Conservation (phyloP, 2,329 filamentous ascomycete species). For the Colletotrichum siamense region DNA sequence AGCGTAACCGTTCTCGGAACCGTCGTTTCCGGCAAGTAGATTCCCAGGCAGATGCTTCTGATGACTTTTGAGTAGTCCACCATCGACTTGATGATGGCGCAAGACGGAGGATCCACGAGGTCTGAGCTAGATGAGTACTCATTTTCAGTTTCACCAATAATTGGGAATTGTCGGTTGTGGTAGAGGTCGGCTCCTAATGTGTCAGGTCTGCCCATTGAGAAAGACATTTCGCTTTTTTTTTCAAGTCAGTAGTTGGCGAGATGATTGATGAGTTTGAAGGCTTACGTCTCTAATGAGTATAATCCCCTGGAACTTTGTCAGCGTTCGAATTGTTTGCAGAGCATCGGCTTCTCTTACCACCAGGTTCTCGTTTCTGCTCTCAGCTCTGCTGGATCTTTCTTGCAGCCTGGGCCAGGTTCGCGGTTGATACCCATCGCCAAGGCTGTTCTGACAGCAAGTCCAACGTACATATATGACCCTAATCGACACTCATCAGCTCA, state of each 20-base stretch:
- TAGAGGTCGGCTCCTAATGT: conserved; percentile 53
- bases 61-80: conserved; percentile 32
- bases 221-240: conserved; percentile 46
- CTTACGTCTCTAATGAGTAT: conserved; percentile 49
- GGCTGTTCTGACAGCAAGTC: conserved; percentile 50
- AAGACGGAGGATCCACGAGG: conserved; percentile 29
- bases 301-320: conserved; percentile 37
- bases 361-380: conserved; percentile 48
- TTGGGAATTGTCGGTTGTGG: conserved; percentile 45
- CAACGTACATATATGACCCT: conserved; percentile 53
- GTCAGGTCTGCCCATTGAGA: conserved; percentile 52
- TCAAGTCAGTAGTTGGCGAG: background rate
- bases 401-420: conserved; percentile 34
- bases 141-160: conserved; percentile 22
- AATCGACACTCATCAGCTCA: background rate
- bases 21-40: conserved; percentile 27
- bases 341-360: conserved; percentile 39
- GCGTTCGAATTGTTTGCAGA: background rate
- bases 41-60: conserved; percentile 27
- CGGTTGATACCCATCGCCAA: conserved; percentile 54
- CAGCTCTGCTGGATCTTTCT: conserved; percentile 35
- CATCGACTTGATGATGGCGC: conserved; percentile 31
- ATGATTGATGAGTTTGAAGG: background rate
- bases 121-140: background rate
- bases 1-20: conserved; percentile 23